A percentile compares a stretch with the other conserved stretches of the same genome.
Evolutionary conservation across 1,139 yeast genomes (phyloP).

Genomic region (Geotrichum restrictum): DNA sequence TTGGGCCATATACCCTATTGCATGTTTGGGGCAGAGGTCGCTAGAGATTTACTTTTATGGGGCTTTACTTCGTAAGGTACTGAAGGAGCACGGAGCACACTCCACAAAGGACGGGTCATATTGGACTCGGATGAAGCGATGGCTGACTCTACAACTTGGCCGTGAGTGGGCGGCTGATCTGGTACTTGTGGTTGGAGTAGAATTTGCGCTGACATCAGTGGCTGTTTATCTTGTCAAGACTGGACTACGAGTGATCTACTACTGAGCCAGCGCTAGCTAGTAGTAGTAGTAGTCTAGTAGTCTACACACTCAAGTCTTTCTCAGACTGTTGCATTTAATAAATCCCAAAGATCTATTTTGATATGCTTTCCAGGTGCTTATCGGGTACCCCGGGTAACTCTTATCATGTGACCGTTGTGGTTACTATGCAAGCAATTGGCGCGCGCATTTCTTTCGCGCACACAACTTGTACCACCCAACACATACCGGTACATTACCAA

Average conservation of each 20-base stretch:
- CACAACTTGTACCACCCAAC: too few species aligned
- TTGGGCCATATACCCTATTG: constrained; percentile 27
- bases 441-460: too few species aligned
- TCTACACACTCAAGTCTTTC: neutral
- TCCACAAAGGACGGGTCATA: constrained; percentile 2
- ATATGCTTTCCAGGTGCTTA: too few species aligned
- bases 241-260: constrained; percentile 9
- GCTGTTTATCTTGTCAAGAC: constrained; percentile 12
- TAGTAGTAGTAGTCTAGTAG: neutral
- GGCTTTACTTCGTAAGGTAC: constrained; percentile 10
- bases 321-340: neutral
- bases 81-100: constrained; percentile 10
- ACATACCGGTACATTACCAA: too few species aligned
- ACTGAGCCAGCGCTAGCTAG: too few species aligned
- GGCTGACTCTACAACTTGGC: neutral
- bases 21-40: constrained; percentile 15
- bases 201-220: neutral
- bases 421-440: too few species aligned
- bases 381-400: too few species aligned
- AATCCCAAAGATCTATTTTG: too few species aligned
- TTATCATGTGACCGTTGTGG: too few species aligned
- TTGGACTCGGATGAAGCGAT: constrained; percentile 8
- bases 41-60: constrained; percentile 14
- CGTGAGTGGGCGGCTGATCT: constrained; percentile 1
- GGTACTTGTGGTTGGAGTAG: constrained; percentile 5